Base-by-base conservation (phyloP, 1,284 basidiomycete species). In the Irpex sp. region DNA sequence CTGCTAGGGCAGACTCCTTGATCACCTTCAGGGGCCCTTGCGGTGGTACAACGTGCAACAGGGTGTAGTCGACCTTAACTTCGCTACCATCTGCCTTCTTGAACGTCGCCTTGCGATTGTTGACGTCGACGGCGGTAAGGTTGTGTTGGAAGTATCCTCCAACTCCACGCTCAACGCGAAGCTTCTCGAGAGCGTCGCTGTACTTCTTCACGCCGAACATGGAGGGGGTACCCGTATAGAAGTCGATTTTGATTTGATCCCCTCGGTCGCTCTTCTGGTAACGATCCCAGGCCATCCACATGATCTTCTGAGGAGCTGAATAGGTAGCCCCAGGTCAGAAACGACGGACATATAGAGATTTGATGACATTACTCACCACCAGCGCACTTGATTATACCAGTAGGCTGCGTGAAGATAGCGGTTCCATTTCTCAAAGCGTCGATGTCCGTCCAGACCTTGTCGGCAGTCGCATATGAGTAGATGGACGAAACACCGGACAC, bases 151-250 rank as follows among this genome's bases (percentile, higher is more conserved):
- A 97, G 65, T 85, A 77, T 1, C 84, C 94, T 19, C 84, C 88
- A 63, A 98, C 85, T 61, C 90, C 89, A 63, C 97, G 91, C 70
- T 92, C 77, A 62, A 90, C 72, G 57, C 97, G 88, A 61, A 98
- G 81, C 58, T 81, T 78, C 62, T 98, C 83, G 57, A 98, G 82
- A 4, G 89, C 92, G 65, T 95, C 90, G 9, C 93, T 91, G 78
- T 98, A 99, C 76, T 97, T 95, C 71, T 90, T 89, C 61, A 92
- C 89, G 67, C 82, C 86, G 77, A 99, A 98, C 94, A 99, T 98
- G 58, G 90, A 84, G 17, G 93, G 93, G 83, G 90, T 91, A 63
- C 95, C 97, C n/a, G 92, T 95, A 71, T 92, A 90, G 75, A 98
- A 98, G 65, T 93, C 86, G 65, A 94, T 78, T 63, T 88, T 82